Percentiles rank a stretch among this genome's conserved stretches.
These are phyloP conservation scores for Apium graveolens DNA, from an alignment of 129 eudicot genomes.

Conservation along the genomic window DNA sequence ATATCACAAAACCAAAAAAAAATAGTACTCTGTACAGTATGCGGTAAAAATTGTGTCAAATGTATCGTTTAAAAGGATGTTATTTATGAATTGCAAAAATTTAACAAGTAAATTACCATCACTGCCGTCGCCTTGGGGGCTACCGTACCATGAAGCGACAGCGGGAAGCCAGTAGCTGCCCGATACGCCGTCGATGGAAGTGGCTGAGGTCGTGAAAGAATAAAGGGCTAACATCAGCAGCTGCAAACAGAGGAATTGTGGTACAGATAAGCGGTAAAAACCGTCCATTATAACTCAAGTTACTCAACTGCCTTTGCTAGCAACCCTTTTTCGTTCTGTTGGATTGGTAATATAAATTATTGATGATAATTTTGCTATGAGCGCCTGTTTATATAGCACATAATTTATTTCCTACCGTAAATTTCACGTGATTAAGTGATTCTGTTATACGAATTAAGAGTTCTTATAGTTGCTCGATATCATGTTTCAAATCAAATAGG, in stretches of 20 bases:
- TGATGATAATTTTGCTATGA: neutral
- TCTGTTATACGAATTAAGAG: neutral
- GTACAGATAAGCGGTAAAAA: conserved; percentile 6
- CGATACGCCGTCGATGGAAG: conserved; percentile 4
- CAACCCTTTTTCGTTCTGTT: neutral
- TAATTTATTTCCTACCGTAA: neutral
- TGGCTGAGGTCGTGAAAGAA: conserved; percentile 21
- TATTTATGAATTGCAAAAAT: neutral
- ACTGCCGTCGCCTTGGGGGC: conserved; percentile 93
- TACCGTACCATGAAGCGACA: conserved; percentile 96
- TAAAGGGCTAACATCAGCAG: conserved; percentile 10
- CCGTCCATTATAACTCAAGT: conserved; percentile 9
- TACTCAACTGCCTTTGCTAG: neutral
- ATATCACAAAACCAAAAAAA: no score
- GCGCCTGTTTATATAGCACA: neutral
- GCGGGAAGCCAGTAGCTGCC: conserved; percentile 79
- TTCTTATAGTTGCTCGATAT: neutral
- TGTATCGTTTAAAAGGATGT: no score
- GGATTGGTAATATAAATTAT: neutral
- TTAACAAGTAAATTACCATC: conserved; percentile 33
- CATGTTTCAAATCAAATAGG: neutral
- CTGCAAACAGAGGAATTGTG: conserved; percentile 7
- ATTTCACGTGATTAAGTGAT: neutral
- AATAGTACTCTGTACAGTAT: no score
- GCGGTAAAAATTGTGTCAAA: no score